Evolutionary conservation across 2,329 filamentous ascomycete genomes (phyloP).

Genomic region (Nemania sp.): DNA sequence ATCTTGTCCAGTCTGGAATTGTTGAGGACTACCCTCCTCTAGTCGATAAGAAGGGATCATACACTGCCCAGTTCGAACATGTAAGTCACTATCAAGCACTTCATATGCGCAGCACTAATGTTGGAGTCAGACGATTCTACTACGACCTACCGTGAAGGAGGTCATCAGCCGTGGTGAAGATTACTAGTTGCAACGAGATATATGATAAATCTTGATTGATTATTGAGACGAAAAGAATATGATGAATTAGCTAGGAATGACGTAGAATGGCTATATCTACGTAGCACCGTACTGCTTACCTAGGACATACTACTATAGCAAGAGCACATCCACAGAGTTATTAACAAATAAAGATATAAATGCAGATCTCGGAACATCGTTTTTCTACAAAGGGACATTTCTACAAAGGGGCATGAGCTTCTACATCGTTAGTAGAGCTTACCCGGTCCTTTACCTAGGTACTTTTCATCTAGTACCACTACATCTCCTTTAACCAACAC

Average conservation of each 20-base stretch:
- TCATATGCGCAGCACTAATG: constrained; percentile 25
- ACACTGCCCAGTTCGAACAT: constrained; percentile 95
- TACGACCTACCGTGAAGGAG: constrained; percentile 85
- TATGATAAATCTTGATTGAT: neutral
- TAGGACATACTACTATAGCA: neutral
- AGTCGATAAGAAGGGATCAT: constrained; percentile 92
- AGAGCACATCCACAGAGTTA: neutral
- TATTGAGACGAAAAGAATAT: neutral
- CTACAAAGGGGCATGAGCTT: neutral
- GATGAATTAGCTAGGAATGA: neutral
- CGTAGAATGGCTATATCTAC: neutral
- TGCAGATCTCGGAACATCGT: neutral
- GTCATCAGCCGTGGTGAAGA: constrained; percentile 88
- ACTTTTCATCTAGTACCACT: no score
- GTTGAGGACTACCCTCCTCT: constrained; percentile 92
- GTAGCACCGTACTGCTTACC: neutral
- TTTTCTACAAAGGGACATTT: neutral
- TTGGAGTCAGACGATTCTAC: constrained; percentile 66
- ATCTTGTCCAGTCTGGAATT: constrained; percentile 82
- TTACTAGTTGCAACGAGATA: constrained; percentile 66
- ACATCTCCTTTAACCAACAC: no score
- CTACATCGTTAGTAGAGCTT: no score
- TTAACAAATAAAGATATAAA: neutral
- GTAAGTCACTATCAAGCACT: constrained; percentile 70
- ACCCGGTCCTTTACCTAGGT: no score